These are phyloP conservation scores for Pochonia chlamydosporia DNA, from an alignment of 2,329 filamentous ascomycete genomes.

Conservation along the genomic window DNA sequence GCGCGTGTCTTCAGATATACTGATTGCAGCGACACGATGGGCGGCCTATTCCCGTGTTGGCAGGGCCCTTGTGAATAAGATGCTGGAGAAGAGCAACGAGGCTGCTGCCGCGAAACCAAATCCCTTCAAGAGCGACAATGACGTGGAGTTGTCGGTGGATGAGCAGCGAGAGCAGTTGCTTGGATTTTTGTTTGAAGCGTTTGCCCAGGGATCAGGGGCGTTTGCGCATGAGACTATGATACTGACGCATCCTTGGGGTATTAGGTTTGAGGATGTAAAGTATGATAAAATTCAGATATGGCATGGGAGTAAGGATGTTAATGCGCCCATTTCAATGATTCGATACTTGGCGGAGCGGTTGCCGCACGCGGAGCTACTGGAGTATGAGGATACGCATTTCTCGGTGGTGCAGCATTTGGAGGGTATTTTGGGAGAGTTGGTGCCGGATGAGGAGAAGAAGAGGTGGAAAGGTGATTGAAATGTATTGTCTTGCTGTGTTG, in stretches of 20 bases:
- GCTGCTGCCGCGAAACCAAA: background rate
- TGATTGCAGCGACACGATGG: background rate
- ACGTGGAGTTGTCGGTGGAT: constrained; percentile 4
- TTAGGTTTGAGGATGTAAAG: constrained; percentile 21
- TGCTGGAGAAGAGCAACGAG: constrained; percentile 6
- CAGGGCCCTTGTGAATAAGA: constrained; percentile 3
- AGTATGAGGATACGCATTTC: constrained; percentile 28
- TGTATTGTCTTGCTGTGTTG: background rate
- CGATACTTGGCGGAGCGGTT: constrained; percentile 30
- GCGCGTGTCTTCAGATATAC: constrained; percentile 7
- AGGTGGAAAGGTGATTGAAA: background rate
- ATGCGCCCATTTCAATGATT: constrained; percentile 26
- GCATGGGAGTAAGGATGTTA: constrained; percentile 25
- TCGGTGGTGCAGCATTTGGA: constrained; percentile 20
- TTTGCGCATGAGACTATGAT: constrained; percentile 23
- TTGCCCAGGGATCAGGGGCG: constrained; percentile 19
- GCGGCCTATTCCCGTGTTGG: background rate
- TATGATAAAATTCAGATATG: constrained; percentile 22
- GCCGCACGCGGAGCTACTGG: constrained; percentile 24
- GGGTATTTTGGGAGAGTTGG: constrained; percentile 9
- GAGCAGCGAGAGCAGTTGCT: constrained; percentile 19
- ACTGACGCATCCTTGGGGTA: constrained; percentile 23
- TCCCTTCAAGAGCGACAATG: background rate
- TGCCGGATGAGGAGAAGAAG: constrained; percentile 1
- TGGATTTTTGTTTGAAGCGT: constrained; percentile 23